Percentiles rank a stretch among this genome's conserved stretches.
Conservation (phyloP, 2,329 filamentous ascomycete species). For the Juglanconis sp. region DNA sequence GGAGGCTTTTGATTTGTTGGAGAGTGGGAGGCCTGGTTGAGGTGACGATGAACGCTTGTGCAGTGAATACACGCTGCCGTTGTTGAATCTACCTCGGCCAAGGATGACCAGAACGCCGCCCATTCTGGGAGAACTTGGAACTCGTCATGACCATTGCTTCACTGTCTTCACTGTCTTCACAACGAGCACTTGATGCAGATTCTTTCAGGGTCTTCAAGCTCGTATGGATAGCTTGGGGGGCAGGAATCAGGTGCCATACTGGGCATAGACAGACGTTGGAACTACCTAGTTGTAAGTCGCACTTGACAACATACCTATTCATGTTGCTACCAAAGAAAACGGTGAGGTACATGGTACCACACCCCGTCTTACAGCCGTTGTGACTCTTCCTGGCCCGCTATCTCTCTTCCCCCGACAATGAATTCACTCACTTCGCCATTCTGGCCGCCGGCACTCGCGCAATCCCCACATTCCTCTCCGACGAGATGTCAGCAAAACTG, state of each 20-base stretch:
- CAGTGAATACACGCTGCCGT: background rate
- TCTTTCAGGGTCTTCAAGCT: too few relatives aligned
- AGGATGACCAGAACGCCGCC: too few relatives aligned
- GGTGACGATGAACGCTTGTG: background rate
- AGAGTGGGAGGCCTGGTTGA: constrained; percentile 50
- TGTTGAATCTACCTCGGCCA: too few relatives aligned
- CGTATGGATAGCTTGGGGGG: too few relatives aligned
- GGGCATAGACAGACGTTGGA: background rate
- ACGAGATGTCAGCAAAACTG: background rate
- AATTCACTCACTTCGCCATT: background rate
- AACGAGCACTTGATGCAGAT: background rate
- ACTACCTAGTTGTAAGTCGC: background rate
- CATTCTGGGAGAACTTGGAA: too few relatives aligned
- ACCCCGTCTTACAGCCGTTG: background rate
- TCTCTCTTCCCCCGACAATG: background rate
- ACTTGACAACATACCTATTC: background rate
- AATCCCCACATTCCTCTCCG: background rate
- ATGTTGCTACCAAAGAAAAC: background rate
- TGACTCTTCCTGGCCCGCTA: too few relatives aligned
- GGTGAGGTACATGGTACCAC: background rate
- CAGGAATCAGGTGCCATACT: background rate
- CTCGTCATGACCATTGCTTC: too few relatives aligned
- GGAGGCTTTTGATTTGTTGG: constrained; percentile 66
- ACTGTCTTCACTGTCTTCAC: background rate
- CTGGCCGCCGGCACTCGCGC: background rate